Percentiles rank a stretch among this genome's conserved stretches.
These are phyloP conservation scores for Boletus reticulatus DNA, from an alignment of 768 basidiomycete species.

Conservation along the genomic window DNA sequence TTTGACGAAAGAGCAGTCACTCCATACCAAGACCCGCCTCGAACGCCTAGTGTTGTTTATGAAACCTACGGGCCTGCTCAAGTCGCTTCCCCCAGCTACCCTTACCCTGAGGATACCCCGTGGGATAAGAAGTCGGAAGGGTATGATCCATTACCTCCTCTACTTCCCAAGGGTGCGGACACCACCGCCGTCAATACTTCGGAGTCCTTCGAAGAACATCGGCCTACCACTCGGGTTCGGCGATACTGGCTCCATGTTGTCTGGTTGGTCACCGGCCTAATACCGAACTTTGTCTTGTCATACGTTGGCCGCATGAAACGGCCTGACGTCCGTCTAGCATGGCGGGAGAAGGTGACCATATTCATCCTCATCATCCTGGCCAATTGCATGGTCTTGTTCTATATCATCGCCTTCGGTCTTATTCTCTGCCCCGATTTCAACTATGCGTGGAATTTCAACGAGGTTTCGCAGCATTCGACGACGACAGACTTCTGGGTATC, in stretches of 20 bases:
- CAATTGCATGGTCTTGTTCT: slow-evolving; percentile 59
- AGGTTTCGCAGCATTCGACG: slow-evolving; percentile 51
- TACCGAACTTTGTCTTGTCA: slow-evolving; percentile 50
- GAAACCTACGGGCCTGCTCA: slow-evolving; percentile 25
- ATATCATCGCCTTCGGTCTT: slow-evolving; percentile 60
- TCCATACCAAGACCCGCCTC: slow-evolving; percentile 31
- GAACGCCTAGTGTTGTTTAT: slow-evolving; percentile 24
- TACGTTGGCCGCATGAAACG: slow-evolving; percentile 63
- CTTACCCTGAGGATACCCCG: slow-evolving; percentile 35
- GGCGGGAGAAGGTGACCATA: slow-evolving; percentile 69
- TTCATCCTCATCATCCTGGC: slow-evolving; percentile 53
- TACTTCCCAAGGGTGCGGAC: slow-evolving; percentile 35
- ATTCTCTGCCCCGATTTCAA: slow-evolving; percentile 62
- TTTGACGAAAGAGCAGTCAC: slow-evolving; percentile 31
- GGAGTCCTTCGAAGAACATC: slow-evolving; percentile 48
- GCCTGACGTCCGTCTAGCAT: slow-evolving; percentile 63
- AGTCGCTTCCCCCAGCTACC: slow-evolving; percentile 22
- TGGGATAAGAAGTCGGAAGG: slow-evolving; percentile 44
- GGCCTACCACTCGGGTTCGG: slow-evolving; percentile 54
- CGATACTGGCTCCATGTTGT: slow-evolving; percentile 60
- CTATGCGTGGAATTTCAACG: slow-evolving; percentile 52
- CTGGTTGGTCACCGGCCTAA: slow-evolving; percentile 51
- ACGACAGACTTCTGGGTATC: slow-evolving; percentile 60
- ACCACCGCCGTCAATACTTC: slow-evolving; percentile 43
- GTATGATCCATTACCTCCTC: slow-evolving; percentile 29